These are phyloP conservation scores for Pleurotus sapidus DNA, from an alignment of 768 basidiomycete species.

Conservation along the genomic window DNA sequence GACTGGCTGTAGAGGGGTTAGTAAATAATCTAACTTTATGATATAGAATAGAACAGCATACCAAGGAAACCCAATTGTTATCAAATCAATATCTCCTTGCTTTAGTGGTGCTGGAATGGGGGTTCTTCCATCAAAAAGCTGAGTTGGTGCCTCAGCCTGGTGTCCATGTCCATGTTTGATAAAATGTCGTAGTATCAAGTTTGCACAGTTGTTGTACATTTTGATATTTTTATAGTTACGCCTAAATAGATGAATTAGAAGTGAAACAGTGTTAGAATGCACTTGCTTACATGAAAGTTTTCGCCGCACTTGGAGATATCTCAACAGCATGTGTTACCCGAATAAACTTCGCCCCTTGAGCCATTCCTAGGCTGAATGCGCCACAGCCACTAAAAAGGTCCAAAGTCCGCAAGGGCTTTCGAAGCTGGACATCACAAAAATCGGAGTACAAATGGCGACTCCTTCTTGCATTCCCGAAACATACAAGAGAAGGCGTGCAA, in stretches of 20 bases:
- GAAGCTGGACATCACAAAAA: slow-evolving; percentile 29
- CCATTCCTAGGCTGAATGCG: slow-evolving; percentile 61
- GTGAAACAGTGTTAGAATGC: neutral
- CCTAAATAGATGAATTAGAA: slow-evolving; percentile 25
- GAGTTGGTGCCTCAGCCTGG: slow-evolving; percentile 33
- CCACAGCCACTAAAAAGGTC: slow-evolving; percentile 56
- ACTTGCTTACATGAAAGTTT: slow-evolving; percentile 52
- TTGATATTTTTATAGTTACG: slow-evolving; percentile 48
- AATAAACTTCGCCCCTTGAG: slow-evolving; percentile 48
- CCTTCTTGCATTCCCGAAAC: slow-evolving; percentile 21
- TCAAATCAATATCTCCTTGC: slow-evolving; percentile 54
- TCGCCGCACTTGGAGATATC: slow-evolving; percentile 71
- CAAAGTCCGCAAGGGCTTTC: slow-evolving; percentile 28
- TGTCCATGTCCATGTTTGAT: slow-evolving; percentile 49
- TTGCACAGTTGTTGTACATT: slow-evolving; percentile 73
- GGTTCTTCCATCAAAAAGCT: slow-evolving; percentile 33
- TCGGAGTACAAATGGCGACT: slow-evolving; percentile 22
- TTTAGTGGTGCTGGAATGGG: slow-evolving; percentile 43
- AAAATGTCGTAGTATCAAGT: slow-evolving; percentile 54
- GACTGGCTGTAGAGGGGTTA: slow-evolving; percentile 52
- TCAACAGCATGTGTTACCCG: slow-evolving; percentile 67
- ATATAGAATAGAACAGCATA: slow-evolving; percentile 21
- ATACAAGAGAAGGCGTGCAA: slow-evolving; percentile 29
- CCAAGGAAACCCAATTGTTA: slow-evolving; percentile 80
- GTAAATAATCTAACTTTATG: neutral